These are phyloP conservation scores for Xenosphaeropsis pyriputrescens DNA, from an alignment of 2,329 filamentous ascomycete genomes.

Conservation along the genomic window DNA sequence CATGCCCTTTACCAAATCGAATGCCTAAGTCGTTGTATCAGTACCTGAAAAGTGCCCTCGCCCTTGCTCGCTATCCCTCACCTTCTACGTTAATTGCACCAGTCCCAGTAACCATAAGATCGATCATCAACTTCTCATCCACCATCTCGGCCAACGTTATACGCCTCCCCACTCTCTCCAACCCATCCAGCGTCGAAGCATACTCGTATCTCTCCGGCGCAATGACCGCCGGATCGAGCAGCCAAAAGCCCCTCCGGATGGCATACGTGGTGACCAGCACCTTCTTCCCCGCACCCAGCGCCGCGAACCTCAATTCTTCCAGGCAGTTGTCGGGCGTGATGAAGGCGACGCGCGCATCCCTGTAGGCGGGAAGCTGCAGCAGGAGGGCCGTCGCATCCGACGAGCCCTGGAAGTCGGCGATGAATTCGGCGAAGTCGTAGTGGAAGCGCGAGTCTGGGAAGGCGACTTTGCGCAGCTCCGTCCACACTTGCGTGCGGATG, in stretches of 20 bases:
- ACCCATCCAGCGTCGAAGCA: slow-evolving; percentile 20
- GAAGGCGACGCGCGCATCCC: slow-evolving; percentile 15
- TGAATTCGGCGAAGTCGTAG: slow-evolving; percentile 21
- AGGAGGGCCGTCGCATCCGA: slow-evolving; percentile 13
- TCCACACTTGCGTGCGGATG: background rate
- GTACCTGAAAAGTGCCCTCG: too few species aligned
- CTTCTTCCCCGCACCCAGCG: slow-evolving; percentile 21
- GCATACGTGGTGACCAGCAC: slow-evolving; percentile 20
- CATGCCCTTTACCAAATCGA: slow-evolving; percentile 17
- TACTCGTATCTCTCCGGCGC: slow-evolving; percentile 10
- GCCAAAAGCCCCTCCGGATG: slow-evolving; percentile 20
- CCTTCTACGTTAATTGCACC: slow-evolving; percentile 19
- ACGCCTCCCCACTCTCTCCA: slow-evolving; percentile 19
- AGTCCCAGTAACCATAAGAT: slow-evolving; percentile 19
- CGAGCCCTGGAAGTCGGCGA: slow-evolving; percentile 20
- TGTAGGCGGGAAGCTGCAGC: slow-evolving; percentile 14
- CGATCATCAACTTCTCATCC: slow-evolving; percentile 10
- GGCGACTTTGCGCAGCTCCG: slow-evolving; percentile 11
- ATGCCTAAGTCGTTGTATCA: slow-evolving; percentile 1
- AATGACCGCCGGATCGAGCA: slow-evolving; percentile 17
- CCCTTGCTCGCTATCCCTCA: background rate
- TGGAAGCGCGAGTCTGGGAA: slow-evolving; percentile 22
- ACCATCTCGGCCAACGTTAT: slow-evolving; percentile 18
- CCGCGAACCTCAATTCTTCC: slow-evolving; percentile 17
- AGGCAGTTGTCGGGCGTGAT: slow-evolving; percentile 22